Evolutionary conservation across 163 green algal genomes (phyloP).

Genomic region (Prototheca wickerhamii): DNA sequence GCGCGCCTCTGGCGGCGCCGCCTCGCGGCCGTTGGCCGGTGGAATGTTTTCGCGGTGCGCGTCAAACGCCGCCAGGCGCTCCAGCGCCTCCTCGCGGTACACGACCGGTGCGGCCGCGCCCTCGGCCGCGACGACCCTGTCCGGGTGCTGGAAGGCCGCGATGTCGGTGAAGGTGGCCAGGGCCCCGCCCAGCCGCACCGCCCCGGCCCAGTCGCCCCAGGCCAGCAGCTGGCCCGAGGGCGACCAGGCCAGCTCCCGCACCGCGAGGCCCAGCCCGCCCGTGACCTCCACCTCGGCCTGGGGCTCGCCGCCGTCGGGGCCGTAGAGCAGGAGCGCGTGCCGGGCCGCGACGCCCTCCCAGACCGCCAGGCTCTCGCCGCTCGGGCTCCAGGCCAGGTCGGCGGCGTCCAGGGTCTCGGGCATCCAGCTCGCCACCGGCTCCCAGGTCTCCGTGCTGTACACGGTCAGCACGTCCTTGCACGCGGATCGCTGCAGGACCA

Average conservation of each 20-base stretch:
- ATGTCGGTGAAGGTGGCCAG: conserved; percentile 40
- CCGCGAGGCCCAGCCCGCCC: conserved; percentile 40
- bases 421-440: conserved; percentile 20
- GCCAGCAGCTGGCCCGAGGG: conserved; percentile 68
- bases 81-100: too few relatives aligned
- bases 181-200: conserved; percentile 44
- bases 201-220: conserved; percentile 73
- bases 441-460: conserved; percentile 44
- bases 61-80: too few relatives aligned
- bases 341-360: conserved; percentile 58
- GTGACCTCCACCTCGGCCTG: conserved; percentile 17
- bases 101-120: too few relatives aligned
- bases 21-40: too few relatives aligned
- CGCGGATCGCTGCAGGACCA: conserved; percentile 42
- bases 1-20: too few relatives aligned
- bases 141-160: conserved; percentile 14
- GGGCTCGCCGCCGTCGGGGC: conserved; percentile 38
- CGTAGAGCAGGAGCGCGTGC: conserved; percentile 51
- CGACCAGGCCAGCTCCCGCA: conserved; percentile 62
- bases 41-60: too few relatives aligned
- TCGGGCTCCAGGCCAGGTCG: conserved; percentile 70
- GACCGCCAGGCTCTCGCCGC: conserved; percentile 53
- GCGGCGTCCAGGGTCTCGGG: conserved; percentile 55
- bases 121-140: not conserved
- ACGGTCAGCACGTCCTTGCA: conserved; percentile 63